Evolutionary conservation across 805 yeast genomes (phyloP).

Genomic region (Candida boleticola): DNA sequence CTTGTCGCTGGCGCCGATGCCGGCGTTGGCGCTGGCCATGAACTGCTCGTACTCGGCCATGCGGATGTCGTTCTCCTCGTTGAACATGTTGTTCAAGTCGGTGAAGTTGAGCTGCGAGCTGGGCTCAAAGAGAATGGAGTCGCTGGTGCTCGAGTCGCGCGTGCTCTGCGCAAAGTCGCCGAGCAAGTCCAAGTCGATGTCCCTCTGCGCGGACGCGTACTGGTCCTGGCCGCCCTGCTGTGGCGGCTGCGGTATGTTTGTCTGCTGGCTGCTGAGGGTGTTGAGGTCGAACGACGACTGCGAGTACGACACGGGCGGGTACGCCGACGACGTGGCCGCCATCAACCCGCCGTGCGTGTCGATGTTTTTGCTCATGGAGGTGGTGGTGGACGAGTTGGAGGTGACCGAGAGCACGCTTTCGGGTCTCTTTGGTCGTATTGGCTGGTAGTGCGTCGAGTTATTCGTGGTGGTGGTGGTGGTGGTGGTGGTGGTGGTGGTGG

Average conservation of each 20-base stretch:
- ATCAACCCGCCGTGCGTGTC: background rate
- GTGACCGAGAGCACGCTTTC: constrained; percentile 40
- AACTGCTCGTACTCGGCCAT: constrained; percentile 3
- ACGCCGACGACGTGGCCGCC: constrained; percentile 2
- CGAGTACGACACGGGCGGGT: constrained; percentile 4
- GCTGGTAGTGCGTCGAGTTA: constrained; percentile 15
- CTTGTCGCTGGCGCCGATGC: background rate
- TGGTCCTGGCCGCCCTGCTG: background rate
- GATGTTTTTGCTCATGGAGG: background rate
- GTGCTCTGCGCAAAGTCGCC: background rate
- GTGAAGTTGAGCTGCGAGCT: constrained; percentile 2
- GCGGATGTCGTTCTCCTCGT: constrained; percentile 1
- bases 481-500: background rate
- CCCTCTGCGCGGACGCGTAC: background rate
- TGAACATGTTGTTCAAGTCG: constrained; percentile 3
- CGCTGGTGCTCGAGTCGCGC: background rate
- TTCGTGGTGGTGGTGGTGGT: background rate
- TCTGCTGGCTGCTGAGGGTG: background rate
- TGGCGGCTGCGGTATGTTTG: background rate
- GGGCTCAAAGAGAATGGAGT: constrained; percentile 1
- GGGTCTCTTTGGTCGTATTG: constrained; percentile 33
- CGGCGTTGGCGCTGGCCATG: background rate
- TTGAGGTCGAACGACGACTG: constrained; percentile 3
- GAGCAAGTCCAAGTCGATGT: background rate
- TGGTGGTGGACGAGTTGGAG: constrained; percentile 31